Evolutionary conservation across 2,329 filamentous ascomycete genomes (phyloP).

Genomic region (Aspergillus carbonarius): DNA sequence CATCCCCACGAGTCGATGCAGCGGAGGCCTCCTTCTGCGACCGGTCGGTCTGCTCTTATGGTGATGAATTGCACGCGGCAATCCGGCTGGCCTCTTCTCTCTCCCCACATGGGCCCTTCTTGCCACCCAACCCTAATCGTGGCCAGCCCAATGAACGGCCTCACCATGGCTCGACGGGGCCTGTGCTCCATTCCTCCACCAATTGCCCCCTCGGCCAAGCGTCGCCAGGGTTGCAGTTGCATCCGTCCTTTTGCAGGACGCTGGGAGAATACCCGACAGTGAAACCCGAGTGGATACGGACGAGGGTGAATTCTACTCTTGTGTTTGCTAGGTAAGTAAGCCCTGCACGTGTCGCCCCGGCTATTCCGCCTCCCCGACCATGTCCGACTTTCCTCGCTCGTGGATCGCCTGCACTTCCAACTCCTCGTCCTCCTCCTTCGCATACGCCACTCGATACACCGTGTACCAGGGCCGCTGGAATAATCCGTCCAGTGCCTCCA

Average conservation of each 20-base stretch:
- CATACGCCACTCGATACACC: conserved; percentile 19
- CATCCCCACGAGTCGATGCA: too few species aligned
- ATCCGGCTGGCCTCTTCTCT: too few species aligned
- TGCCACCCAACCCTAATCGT: too few species aligned
- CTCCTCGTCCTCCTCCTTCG: conserved; percentile 3
- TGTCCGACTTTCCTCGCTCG: not conserved
- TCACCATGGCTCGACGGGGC: not conserved
- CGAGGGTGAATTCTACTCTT: too few species aligned
- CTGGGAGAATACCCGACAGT: not conserved
- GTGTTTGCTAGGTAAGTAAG: too few species aligned
- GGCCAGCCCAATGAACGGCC: not conserved
- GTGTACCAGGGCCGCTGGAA: conserved; percentile 23
- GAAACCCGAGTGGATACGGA: not conserved
- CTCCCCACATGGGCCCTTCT: too few species aligned
- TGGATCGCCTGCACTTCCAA: not conserved
- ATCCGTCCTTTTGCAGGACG: not conserved
- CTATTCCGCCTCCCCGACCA: not conserved
- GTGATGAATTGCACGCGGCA: too few species aligned
- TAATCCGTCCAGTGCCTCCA: conserved; percentile 20
- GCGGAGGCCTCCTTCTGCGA: too few species aligned
- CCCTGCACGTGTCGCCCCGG: too few species aligned
- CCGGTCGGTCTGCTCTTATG: too few species aligned
- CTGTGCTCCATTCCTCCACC: not conserved
- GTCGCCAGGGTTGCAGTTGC: not conserved
- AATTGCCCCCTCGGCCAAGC: not conserved